Conservation (phyloP, 495 filamentous ascomycete species). For the Staphylotrichum longicolle region DNA sequence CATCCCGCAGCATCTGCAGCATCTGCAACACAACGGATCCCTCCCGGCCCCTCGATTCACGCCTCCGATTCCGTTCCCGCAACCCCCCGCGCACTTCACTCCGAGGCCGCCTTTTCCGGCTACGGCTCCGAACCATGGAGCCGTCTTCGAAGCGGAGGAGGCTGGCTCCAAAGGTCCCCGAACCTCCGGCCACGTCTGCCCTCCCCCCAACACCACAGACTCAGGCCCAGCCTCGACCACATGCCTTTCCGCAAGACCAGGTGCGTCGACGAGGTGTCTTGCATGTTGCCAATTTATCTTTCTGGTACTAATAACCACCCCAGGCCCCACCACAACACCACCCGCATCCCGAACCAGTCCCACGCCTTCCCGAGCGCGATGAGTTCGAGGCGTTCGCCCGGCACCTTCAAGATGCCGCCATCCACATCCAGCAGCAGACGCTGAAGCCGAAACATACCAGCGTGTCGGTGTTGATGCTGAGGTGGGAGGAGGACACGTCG, state of each 20-base stretch:
- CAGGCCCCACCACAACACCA: conserved; percentile 28
- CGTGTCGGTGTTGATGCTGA: conserved; percentile 52
- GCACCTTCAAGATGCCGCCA: conserved; percentile 58
- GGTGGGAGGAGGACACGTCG: conserved; percentile 55
- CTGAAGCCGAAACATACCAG: conserved; percentile 50
- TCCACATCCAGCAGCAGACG: conserved; percentile 53
- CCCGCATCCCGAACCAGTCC: conserved; percentile 23
- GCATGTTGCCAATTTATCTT: neutral
- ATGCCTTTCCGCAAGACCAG: conserved; percentile 31
- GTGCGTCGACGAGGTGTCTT: conserved; percentile 20
- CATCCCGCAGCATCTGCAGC: neutral
- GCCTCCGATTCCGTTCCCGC: neutral
- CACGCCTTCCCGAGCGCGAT: conserved; percentile 42
- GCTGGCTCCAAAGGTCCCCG: conserved; percentile 40
- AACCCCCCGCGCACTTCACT: neutral
- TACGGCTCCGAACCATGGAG: conserved; percentile 29
- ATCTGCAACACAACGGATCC: conserved; percentile 8
- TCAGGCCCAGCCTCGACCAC: conserved; percentile 27
- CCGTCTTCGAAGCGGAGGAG: conserved; percentile 39
- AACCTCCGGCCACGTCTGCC: conserved; percentile 23
- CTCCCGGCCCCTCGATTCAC: neutral
- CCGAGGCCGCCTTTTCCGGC: neutral
- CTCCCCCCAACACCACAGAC: conserved; percentile 25
- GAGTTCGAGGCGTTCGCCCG: conserved; percentile 58
- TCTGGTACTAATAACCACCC: conserved; percentile 19